Evolutionary conservation across 1,139 yeast genomes (phyloP).

Genomic region (Trichomonascaceae sp.): DNA sequence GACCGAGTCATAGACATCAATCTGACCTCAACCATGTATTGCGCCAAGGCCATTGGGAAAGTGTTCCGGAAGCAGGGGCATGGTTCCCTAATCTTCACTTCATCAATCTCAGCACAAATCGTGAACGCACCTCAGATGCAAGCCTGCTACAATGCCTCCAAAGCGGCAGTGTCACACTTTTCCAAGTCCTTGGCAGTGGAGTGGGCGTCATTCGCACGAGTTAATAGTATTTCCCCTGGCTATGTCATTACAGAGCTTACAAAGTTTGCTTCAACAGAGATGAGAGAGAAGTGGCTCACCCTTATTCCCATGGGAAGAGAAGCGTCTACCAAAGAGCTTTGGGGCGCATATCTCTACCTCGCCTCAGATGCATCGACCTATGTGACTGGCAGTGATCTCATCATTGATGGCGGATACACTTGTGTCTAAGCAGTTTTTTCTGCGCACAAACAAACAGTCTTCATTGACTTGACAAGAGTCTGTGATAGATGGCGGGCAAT

Average conservation of each 20-base stretch:
- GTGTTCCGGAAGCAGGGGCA: constrained; percentile 55
- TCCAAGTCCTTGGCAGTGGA: constrained; percentile 76
- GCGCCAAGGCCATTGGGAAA: constrained; percentile 59
- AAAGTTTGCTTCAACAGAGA: constrained; percentile 40
- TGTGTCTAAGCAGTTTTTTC: constrained; percentile 20
- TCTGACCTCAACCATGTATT: constrained; percentile 63
- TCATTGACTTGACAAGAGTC: no score
- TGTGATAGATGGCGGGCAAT: no score
- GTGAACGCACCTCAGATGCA: constrained; percentile 83
- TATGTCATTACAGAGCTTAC: constrained; percentile 66
- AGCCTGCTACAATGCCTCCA: constrained; percentile 84
- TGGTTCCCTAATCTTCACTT: constrained; percentile 75
- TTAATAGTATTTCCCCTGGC: constrained; percentile 77
- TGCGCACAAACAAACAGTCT: no score
- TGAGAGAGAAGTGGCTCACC: constrained; percentile 50
- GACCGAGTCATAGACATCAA: constrained; percentile 56
- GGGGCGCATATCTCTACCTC: constrained; percentile 74
- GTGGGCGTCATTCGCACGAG: constrained; percentile 84
- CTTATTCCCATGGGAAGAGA: constrained; percentile 78
- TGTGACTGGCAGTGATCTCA: constrained; percentile 72
- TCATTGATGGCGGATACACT: constrained; percentile 76
- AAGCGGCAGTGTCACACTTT: constrained; percentile 74
- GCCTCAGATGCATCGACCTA: constrained; percentile 81
- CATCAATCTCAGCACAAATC: constrained; percentile 83
- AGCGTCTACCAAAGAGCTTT: constrained; percentile 64